Conservation (phyloP, 1,284 basidiomycete genomes). For the Serendipita sp. region DNA sequence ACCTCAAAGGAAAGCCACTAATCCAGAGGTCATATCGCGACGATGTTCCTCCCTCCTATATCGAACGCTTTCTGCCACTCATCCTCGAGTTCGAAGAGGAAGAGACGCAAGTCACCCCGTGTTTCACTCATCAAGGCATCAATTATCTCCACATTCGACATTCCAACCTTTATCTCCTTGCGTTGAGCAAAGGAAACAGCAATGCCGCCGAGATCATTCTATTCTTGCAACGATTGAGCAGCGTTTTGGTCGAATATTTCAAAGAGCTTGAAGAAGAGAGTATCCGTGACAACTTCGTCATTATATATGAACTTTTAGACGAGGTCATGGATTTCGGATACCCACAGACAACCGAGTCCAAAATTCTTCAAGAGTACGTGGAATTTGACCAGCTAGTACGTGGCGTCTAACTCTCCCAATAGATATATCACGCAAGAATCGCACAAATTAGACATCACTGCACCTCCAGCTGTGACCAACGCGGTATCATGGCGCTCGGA, state of each 20-base stretch:
- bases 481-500: conserved; percentile 98
- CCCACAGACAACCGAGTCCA: conserved; percentile 97
- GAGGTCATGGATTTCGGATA: conserved; percentile 99
- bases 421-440: conserved; percentile 99
- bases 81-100: conserved; percentile 97
- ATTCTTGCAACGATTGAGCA: conserved; percentile 83
- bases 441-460: conserved; percentile 92
- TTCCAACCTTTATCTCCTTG: conserved; percentile 92
- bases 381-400: conserved; percentile 1
- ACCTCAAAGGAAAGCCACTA: conserved; percentile 96
- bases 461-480: conserved; percentile 94
- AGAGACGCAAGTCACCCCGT: conserved; percentile 84
- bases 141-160: conserved; percentile 99
- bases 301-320: conserved; percentile 94
- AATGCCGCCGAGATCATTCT: conserved; percentile 95
- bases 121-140: conserved; percentile 85
- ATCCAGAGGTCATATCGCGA: conserved; percentile 98
- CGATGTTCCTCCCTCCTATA: conserved; percentile 78
- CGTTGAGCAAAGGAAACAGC: conserved; percentile 87
- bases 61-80: conserved; percentile 90
- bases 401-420: conserved; percentile 8
- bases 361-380: conserved; percentile 90
- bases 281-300: conserved; percentile 96
- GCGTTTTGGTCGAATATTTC: conserved; percentile 95
- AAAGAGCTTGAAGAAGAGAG: conserved; percentile 99